Conservation (phyloP, 805 yeast species). For the Monosporozyma unispora region DNA sequence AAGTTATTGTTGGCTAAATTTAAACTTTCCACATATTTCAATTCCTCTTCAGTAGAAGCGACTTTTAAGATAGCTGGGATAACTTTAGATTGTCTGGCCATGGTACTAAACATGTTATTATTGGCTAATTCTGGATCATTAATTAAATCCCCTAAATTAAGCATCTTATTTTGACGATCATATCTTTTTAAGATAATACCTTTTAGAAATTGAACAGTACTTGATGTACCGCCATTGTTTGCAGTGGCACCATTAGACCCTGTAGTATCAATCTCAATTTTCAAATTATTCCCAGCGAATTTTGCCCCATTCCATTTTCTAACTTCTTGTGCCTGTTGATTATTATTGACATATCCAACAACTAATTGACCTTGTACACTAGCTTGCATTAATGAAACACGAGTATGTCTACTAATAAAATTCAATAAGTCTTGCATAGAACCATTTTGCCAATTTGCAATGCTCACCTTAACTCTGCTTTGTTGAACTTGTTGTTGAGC, state of each 20-base stretch:
- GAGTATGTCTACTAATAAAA: slow-evolving; percentile 65
- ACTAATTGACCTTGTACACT: slow-evolving; percentile 48
- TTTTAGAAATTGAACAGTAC: slow-evolving; percentile 55
- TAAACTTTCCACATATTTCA: slow-evolving; percentile 51
- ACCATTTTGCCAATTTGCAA: slow-evolving; percentile 79
- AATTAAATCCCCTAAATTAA: slow-evolving; percentile 59
- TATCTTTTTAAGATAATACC: slow-evolving; percentile 58
- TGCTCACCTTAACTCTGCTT: slow-evolving; percentile 44
- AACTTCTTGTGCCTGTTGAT: slow-evolving; percentile 52
- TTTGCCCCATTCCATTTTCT: slow-evolving; percentile 60
- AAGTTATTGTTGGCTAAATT: slow-evolving; percentile 61
- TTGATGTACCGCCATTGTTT: slow-evolving; percentile 17
- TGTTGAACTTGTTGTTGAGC: slow-evolving; percentile 3
- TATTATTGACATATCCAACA: slow-evolving; percentile 47
- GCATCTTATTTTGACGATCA: slow-evolving; percentile 52
- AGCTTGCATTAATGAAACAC: slow-evolving; percentile 45
- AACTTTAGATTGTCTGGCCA: slow-evolving; percentile 64
- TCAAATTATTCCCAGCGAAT: slow-evolving; percentile 67
- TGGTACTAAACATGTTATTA: slow-evolving; percentile 56
- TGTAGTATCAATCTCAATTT: slow-evolving; percentile 34
- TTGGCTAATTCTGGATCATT: slow-evolving; percentile 52
- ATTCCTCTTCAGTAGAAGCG: slow-evolving; percentile 45
- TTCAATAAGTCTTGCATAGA: slow-evolving; percentile 55
- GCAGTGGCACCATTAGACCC: slow-evolving; percentile 7
- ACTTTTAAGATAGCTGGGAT: slow-evolving; percentile 84